phyloP scores from a whole-genome alignment of 148 eudicot genomes.

The Rhododendron henanense region DNA sequence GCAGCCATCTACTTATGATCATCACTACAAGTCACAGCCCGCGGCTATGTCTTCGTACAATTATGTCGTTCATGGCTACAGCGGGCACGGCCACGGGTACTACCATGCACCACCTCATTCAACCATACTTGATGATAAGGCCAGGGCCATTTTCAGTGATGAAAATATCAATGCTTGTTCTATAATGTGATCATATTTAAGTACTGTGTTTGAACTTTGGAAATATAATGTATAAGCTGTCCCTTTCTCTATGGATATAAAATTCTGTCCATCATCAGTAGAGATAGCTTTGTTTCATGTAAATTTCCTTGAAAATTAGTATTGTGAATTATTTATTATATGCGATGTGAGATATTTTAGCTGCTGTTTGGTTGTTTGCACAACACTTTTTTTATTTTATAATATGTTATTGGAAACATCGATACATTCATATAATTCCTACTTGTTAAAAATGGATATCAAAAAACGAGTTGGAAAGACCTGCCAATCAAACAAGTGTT shows the following conservation, averaged over 20 bases:
- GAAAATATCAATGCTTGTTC: slow-evolving; percentile 50
- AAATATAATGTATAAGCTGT: neutral
- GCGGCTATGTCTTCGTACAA: slow-evolving; percentile 32
- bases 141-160: slow-evolving; percentile 44
- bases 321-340: neutral
- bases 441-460: no score
- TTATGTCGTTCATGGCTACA: slow-evolving; percentile 33
- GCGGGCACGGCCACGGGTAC: slow-evolving; percentile 29
- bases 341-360: neutral
- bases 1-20: neutral
- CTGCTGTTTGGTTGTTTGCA: neutral
- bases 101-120: slow-evolving; percentile 17
- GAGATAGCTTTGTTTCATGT: neutral
- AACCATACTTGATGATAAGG: slow-evolving; percentile 9
- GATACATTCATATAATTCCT: no score
- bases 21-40: slow-evolving; percentile 19
- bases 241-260: neutral
- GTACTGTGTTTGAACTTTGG: neutral
- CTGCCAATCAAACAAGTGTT: neutral
- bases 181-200: slow-evolving; percentile 36
- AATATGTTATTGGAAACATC: no score
- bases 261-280: neutral
- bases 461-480: neutral
- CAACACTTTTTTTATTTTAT: neutral
- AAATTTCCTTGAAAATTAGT: neutral